Evolutionary conservation across 2,329 filamentous ascomycete species (phyloP), one percentile per base, ranked within the genome.

Genomic region (Penicillium concentricum): DNA sequence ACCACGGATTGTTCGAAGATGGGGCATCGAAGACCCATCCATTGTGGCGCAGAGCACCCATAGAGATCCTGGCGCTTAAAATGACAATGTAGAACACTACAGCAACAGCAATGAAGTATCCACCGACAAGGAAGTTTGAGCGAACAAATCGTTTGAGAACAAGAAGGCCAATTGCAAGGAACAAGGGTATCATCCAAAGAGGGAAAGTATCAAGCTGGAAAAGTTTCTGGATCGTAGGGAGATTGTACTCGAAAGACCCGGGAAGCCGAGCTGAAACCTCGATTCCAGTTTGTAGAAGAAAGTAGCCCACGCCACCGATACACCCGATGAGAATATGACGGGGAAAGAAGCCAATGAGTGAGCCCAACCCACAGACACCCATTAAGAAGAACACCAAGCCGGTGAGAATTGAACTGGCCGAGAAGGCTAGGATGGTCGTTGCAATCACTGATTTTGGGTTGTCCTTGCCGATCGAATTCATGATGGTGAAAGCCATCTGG

Each of bases 231-330:
- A 96, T 76, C 0, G 92, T 96, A 18, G 84, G 82, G 13, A 91
- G 73, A 62, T 93, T 85, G 72, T 96, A 96, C 62, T 90, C 86
- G 32, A 99, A 82, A 65, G 87, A 92, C 16, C 92, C 92, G 38
- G 94, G 87, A 26, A 99, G 80, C 48, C 93, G 86, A 24, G 92
- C 93, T 22, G 92, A 95, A 9, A 99, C 93, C 69, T 97, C 93
- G 56, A 99, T 85, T 24, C 92, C 94, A 7, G 94, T 99, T 50
- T 91, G 86, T 49, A 97, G 81, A 20, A 99, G 81, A 74, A 99
- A 99, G 83, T 92, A 96, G 5, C 94, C 94, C 9, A 99, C 94
- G 60, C 94, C 94, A 42, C 94, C 94, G 64, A 99, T 97, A 69
- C 94, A 99, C 53, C 94, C 94, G 60, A 97, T 96, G 32, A 99